A percentile compares a stretch with the other conserved stretches of the same genome.
phyloP scores from a whole-genome alignment of 768 basidiomycete genomes.

The Tricholoma bakamatsutake region DNA sequence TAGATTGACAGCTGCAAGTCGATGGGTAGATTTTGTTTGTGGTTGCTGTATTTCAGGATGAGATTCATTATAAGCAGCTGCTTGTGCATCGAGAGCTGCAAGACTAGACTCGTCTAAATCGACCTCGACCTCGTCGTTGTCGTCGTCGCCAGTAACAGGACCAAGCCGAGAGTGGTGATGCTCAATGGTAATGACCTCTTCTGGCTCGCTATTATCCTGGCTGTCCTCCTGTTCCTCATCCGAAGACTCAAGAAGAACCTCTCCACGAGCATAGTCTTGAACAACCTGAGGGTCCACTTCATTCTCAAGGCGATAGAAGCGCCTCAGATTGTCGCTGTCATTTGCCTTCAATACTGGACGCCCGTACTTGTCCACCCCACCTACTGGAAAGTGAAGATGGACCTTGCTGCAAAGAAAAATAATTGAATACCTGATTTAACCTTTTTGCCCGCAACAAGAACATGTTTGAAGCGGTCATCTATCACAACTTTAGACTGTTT shows the following conservation, averaged over 20 bases:
- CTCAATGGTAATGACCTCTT: constrained; percentile 47
- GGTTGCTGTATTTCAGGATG: constrained; percentile 38
- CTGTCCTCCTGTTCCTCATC: constrained; percentile 48
- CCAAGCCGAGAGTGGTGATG: constrained; percentile 37
- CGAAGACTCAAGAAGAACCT: constrained; percentile 82
- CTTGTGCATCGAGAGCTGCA: constrained; percentile 70
- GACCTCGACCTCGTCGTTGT: constrained; percentile 42
- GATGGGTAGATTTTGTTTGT: constrained; percentile 46
- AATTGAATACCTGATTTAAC: constrained; percentile 2
- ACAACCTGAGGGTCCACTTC: constrained; percentile 27
- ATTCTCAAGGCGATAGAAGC: constrained; percentile 72
- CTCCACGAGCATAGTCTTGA: constrained; percentile 88
- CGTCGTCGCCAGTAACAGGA: constrained; percentile 18
- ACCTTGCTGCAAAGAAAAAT: background rate
- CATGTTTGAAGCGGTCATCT: constrained; percentile 85
- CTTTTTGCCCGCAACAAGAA: constrained; percentile 46
- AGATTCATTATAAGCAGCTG: constrained; percentile 49
- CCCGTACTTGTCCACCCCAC: constrained; percentile 87
- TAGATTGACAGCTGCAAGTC: constrained; percentile 89
- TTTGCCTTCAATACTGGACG: constrained; percentile 61
- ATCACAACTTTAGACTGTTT: constrained; percentile 77
- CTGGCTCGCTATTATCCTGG: constrained; percentile 39
- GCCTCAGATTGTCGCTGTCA: constrained; percentile 68
- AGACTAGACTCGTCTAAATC: constrained; percentile 77
- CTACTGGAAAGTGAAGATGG: constrained; percentile 25